These are phyloP conservation scores for Mallotus nudiflorus DNA, from an alignment of 345 rosid genomes.

Conservation along the genomic window DNA sequence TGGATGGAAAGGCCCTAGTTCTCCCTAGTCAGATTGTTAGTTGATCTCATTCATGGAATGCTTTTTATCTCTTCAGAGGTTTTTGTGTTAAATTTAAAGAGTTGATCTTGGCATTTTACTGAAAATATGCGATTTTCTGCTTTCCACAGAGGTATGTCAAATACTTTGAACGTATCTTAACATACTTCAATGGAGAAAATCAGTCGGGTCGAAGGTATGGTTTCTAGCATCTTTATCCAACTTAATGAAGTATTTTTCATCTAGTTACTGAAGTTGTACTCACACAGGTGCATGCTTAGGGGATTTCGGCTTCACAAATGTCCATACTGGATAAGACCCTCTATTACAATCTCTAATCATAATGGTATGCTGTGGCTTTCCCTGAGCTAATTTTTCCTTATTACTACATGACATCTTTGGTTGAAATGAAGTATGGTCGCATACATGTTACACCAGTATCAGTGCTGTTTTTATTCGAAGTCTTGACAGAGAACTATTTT, in stretches of 20 bases:
- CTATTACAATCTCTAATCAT: constrained; percentile 71
- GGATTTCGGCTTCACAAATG: constrained; percentile 84
- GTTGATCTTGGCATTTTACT: background rate
- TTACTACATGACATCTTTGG: too few species aligned
- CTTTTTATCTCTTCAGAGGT: constrained; percentile 20
- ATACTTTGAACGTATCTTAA: constrained; percentile 66
- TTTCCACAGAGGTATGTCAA: constrained; percentile 70
- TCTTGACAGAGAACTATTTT: background rate
- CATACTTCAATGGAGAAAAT: constrained; percentile 83
- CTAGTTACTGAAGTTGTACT: constrained; percentile 9
- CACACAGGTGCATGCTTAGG: constrained; percentile 78
- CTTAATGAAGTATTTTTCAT: background rate
- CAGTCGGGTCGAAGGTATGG: constrained; percentile 72
- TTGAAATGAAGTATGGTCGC: too few species aligned
- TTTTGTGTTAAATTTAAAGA: background rate
- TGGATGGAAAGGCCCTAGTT: constrained; percentile 86
- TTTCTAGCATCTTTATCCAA: constrained; percentile 12
- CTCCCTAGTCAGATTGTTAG: constrained; percentile 93
- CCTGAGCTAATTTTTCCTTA: constrained; percentile 2
- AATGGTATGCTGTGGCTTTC: constrained; percentile 43
- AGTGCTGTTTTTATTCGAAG: background rate
- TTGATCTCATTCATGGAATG: constrained; percentile 23
- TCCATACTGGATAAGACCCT: constrained; percentile 85
- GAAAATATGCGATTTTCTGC: constrained; percentile 7
- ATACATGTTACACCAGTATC: too few species aligned